Conservation (phyloP, 2,329 filamentous ascomycete species). For the Arthroderma sp. region DNA sequence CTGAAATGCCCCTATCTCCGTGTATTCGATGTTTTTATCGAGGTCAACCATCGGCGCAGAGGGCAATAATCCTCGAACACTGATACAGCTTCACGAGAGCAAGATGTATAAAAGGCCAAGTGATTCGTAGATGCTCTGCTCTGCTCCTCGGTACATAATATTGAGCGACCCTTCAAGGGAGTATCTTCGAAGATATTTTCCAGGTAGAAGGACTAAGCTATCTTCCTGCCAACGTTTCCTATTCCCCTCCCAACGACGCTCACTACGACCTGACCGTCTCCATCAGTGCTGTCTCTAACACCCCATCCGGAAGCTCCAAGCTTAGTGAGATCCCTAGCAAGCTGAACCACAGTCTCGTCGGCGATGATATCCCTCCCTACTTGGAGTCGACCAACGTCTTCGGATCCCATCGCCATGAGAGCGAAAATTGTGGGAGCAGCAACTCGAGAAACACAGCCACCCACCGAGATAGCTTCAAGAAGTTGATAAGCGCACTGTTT, state of each 20-base stretch:
- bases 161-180: too few relatives aligned
- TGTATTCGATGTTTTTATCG: too few relatives aligned
- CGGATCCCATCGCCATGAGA: constrained; percentile 95
- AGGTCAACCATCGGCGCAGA: too few relatives aligned
- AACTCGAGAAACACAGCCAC: constrained; percentile 64
- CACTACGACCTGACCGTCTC: constrained; percentile 58
- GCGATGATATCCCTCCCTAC: constrained; percentile 71
- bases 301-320: constrained; percentile 91
- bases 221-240: constrained; percentile 88
- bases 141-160: too few relatives aligned
- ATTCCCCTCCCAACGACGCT: constrained; percentile 88
- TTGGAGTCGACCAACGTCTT: constrained; percentile 80
- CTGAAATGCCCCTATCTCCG: too few relatives aligned
- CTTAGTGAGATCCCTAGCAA: constrained; percentile 73
- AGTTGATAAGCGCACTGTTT: constrained; percentile 79
- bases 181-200: too few relatives aligned
- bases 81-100: too few relatives aligned
- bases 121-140: too few relatives aligned
- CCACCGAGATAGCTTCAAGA: constrained; percentile 66
- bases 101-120: too few relatives aligned
- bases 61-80: too few relatives aligned
- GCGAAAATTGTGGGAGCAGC: constrained; percentile 64
- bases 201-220: constrained; percentile 39
- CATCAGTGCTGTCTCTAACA: constrained; percentile 55
- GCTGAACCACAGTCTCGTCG: constrained; percentile 62